Percentiles rank a stretch among this genome's conserved stretches.
These are phyloP conservation scores for Ramichloridium luteum DNA, from an alignment of 2,329 filamentous ascomycete species.

Conservation along the genomic window DNA sequence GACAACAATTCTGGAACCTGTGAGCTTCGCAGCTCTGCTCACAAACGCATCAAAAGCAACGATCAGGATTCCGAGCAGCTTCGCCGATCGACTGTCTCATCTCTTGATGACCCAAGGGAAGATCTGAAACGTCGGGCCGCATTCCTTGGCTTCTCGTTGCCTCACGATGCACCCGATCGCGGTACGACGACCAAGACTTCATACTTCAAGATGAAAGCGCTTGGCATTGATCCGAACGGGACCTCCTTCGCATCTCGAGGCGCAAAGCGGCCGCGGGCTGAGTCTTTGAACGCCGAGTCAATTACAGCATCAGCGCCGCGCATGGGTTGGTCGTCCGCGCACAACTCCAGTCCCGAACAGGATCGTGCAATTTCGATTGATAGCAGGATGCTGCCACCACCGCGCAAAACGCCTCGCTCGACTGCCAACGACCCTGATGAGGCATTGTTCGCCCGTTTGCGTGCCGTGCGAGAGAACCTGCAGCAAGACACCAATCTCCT, in stretches of 20 bases:
- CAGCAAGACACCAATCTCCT: slow-evolving; percentile 10
- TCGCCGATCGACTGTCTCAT: slow-evolving; percentile 9
- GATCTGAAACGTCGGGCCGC: slow-evolving; percentile 17
- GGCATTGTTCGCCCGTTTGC: slow-evolving; percentile 24
- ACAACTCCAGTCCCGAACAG: too few relatives aligned
- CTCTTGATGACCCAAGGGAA: not conserved
- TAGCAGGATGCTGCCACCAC: slow-evolving; percentile 4
- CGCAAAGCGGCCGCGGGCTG: slow-evolving; percentile 14
- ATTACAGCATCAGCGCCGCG: not conserved
- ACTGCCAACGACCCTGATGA: slow-evolving; percentile 21
- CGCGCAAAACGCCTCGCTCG: slow-evolving; percentile 9
- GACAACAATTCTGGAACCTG: not conserved
- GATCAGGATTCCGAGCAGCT: slow-evolving; percentile 10
- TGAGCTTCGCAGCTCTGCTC: slow-evolving; percentile 5
- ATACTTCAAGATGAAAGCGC: slow-evolving; percentile 40
- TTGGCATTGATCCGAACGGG: slow-evolving; percentile 34
- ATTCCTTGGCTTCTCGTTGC: slow-evolving; percentile 20
- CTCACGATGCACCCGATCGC: slow-evolving; percentile 15
- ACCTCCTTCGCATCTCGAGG: slow-evolving; percentile 8
- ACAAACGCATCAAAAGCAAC: slow-evolving; percentile 21
- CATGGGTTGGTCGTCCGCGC: not conserved
- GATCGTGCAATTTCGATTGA: not conserved
- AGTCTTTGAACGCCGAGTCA: slow-evolving; percentile 7
- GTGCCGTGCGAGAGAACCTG: slow-evolving; percentile 21
- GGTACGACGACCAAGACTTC: slow-evolving; percentile 36